These are phyloP conservation scores for Exophiala oligosperma DNA, from an alignment of 2,329 filamentous ascomycete genomes.

Conservation along the genomic window DNA sequence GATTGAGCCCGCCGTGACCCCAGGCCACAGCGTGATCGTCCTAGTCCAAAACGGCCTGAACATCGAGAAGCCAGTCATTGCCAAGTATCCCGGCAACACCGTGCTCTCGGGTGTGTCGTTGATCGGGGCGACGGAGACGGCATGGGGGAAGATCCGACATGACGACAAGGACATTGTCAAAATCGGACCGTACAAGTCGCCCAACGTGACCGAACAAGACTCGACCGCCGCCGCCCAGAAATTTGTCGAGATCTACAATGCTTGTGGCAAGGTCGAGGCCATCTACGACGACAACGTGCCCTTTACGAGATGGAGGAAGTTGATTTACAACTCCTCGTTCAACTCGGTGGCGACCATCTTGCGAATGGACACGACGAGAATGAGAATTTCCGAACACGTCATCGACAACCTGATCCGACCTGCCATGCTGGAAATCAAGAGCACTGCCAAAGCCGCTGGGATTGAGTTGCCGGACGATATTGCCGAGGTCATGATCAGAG, in stretches of 20 bases:
- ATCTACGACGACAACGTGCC: conserved; percentile 36
- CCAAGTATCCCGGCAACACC: conserved; percentile 51
- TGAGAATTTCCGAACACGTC: conserved; percentile 48
- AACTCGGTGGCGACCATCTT: conserved; percentile 55
- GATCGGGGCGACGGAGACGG: conserved; percentile 52
- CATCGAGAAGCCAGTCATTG: conserved; percentile 56
- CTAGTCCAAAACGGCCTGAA: conserved; percentile 63
- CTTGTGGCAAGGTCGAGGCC: conserved; percentile 45
- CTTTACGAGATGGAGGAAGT: conserved; percentile 35
- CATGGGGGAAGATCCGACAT: conserved; percentile 52
- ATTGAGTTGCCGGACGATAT: conserved; percentile 44
- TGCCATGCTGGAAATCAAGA: conserved; percentile 47
- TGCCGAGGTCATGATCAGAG: conserved; percentile 48
- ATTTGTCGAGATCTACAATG: conserved; percentile 51
- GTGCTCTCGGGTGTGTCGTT: conserved; percentile 55
- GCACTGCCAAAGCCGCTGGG: conserved; percentile 46
- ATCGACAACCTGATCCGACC: conserved; percentile 52
- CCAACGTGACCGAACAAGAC: neutral
- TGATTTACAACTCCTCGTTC: conserved; percentile 52
- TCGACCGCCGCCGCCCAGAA: conserved; percentile 33
- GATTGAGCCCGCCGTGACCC: conserved; percentile 53
- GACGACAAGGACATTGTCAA: conserved; percentile 51
- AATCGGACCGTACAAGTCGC: conserved; percentile 43
- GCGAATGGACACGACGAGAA: conserved; percentile 51
- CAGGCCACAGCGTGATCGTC: conserved; percentile 53